These are phyloP conservation scores for Trichoderma asperelloides DNA, from an alignment of 495 filamentous ascomycete genomes.

Conservation along the genomic window DNA sequence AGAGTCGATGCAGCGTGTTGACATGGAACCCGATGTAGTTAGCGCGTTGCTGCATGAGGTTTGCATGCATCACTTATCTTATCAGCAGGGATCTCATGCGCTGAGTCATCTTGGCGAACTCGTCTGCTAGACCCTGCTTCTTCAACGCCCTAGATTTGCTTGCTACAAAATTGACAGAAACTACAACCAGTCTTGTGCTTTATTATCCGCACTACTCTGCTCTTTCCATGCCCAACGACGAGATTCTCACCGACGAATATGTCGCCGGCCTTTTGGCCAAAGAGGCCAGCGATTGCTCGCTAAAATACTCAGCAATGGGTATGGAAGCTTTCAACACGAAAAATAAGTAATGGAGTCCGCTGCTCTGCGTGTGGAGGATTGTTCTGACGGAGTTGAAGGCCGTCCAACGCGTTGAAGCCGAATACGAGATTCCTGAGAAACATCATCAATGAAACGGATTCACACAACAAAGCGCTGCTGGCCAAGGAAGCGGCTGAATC, in stretches of 20 bases:
- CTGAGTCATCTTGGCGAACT: neutral
- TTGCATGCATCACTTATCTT: neutral
- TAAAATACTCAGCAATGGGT: conserved; percentile 65
- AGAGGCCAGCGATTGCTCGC: conserved; percentile 60
- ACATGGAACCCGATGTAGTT: neutral
- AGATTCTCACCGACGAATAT: conserved; percentile 58
- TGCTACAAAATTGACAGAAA: neutral
- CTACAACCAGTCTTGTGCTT: neutral
- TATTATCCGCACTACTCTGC: neutral
- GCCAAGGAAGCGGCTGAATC: conserved; percentile 66
- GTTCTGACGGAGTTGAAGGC: conserved; percentile 23
- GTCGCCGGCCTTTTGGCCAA: conserved; percentile 63
- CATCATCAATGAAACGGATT: conserved; percentile 81
- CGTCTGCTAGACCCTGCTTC: neutral
- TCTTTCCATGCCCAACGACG: conserved; percentile 19
- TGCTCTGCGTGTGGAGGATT: conserved; percentile 9
- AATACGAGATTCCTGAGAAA: conserved; percentile 86
- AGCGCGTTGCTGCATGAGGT: neutral
- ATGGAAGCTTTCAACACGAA: conserved; percentile 56
- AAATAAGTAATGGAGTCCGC: conserved; percentile 46
- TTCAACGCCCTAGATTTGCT: neutral
- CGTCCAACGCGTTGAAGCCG: conserved; percentile 68
- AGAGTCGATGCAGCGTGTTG: neutral
- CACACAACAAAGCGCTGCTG: conserved; percentile 77
- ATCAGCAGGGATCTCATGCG: neutral